A percentile compares a stretch with the other conserved stretches of the same genome.
These are phyloP conservation scores for Solanum piurae DNA, from an alignment of 257 asterid genomes.

Conservation along the genomic window DNA sequence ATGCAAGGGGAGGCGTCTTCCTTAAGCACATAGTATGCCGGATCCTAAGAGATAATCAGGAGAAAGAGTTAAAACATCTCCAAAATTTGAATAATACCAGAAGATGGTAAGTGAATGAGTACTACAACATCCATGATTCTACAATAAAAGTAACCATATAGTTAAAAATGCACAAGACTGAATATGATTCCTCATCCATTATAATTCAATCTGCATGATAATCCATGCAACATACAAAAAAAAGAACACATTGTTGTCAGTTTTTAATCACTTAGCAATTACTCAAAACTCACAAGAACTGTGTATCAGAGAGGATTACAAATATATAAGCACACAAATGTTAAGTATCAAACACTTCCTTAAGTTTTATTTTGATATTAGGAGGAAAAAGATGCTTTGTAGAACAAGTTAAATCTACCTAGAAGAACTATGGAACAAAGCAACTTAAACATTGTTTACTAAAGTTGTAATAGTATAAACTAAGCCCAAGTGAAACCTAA, in stretches of 20 bases:
- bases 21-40: constrained; percentile 59
- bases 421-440: neutral
- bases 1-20: constrained; percentile 93
- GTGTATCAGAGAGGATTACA: neutral
- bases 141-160: neutral
- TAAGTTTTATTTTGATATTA: neutral
- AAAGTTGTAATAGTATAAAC: neutral
- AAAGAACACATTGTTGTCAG: neutral
- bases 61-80: constrained; percentile 7
- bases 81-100: neutral
- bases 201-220: neutral
- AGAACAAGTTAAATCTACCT: neutral
- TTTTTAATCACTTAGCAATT: neutral
- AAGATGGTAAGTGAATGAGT: neutral
- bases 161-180: neutral
- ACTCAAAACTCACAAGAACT: neutral
- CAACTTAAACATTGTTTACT: neutral
- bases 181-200: neutral
- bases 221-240: neutral
- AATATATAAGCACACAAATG: neutral
- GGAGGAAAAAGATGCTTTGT: neutral
- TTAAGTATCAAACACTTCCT: neutral
- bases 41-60: constrained; percentile 49
- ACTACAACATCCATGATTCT: neutral
- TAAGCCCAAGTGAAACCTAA: neutral